Base-by-base conservation (phyloP, 2,329 filamentous ascomycete genomes). In the Atkinsonella texensis region DNA sequence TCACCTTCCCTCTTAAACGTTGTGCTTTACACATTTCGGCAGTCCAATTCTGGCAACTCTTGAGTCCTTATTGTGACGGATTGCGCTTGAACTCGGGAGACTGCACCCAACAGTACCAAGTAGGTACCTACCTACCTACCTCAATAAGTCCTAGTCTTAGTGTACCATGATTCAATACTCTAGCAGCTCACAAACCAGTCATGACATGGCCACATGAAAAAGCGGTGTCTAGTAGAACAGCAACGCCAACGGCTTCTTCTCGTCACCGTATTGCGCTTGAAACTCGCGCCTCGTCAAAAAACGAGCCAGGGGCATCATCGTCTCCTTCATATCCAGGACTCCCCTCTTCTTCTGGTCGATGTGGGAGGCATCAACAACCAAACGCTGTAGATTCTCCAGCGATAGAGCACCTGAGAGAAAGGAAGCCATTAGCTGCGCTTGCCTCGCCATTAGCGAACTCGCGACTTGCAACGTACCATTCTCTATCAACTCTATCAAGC, bases 311-410 rank as follows among this genome's bases (percentile, higher is more conserved):
- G 89, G 87, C 61, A 89, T 75, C 71, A 90, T 84, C 0, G 88
- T 88, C 55, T 98, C 93, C 67, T 87, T 89, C 88, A 97, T 96
- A 63, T 97, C 93, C 66, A 95, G 81, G 56, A 98, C 81, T 0
- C 89, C 89, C 46, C 90, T 78, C 74, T 95, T 95, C 76, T 98
- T 98, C 68, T 87, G 81, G 68, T 98, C 91, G 57, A 96, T 87
- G 63, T 95, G 85, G 8, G 89, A 95, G 13, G 87, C 89, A 68
- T 98, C 93, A 33, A 97, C 78, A 9, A 97, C 80, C 35, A 98
- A 79, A 45, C 87, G 79, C 69, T 89, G 81, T 50, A 97, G 67
- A 53, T 84, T 78, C 35, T 80, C 76, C 33, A 87, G 68, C 28
- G 82, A 86, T 44, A 97, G 69, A 2, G 85, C 82, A 38, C 84